Conservation (phyloP, 23 red algal species). For the Gracilariopsis chorda region DNA sequence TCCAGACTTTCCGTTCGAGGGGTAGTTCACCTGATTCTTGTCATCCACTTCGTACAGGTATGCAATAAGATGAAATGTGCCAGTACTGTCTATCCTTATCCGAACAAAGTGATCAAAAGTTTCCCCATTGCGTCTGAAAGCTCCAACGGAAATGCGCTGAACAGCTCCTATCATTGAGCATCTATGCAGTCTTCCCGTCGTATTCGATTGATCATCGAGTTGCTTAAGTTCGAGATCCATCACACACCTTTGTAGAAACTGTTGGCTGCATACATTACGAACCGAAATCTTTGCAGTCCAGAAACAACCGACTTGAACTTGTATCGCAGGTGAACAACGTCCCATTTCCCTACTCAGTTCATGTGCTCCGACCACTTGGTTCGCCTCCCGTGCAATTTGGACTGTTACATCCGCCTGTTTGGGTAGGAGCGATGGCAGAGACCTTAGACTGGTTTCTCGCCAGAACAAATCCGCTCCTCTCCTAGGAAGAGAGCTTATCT, state of each 20-base stretch:
- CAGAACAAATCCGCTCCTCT: neutral
- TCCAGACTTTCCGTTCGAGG: too few relatives aligned
- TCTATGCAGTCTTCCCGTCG: neutral
- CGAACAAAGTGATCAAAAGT: neutral
- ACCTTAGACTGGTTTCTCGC: neutral
- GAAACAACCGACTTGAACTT: conserved; percentile 24
- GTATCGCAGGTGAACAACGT: neutral
- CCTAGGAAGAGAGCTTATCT: neutral
- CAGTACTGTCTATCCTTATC: neutral
- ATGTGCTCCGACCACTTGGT: neutral
- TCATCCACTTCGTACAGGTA: conserved; percentile 1
- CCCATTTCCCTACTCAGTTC: neutral
- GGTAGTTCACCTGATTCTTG: too few relatives aligned
- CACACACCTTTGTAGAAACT: neutral
- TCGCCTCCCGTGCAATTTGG: neutral
- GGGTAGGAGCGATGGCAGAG: neutral
- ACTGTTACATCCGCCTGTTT: neutral
- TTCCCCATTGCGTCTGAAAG: neutral
- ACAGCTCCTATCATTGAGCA: neutral
- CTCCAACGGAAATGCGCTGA: conserved; percentile 1
- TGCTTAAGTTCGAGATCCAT: conserved; percentile 11
- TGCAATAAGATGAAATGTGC: conserved; percentile 2
- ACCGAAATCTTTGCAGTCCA: neutral
- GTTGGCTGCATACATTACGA: neutral
- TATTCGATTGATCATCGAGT: neutral